Percentiles rank a stretch among this genome's conserved stretches.
Conservation (phyloP, 768 basidiomycete species). For the Auriscalpium orientale region DNA sequence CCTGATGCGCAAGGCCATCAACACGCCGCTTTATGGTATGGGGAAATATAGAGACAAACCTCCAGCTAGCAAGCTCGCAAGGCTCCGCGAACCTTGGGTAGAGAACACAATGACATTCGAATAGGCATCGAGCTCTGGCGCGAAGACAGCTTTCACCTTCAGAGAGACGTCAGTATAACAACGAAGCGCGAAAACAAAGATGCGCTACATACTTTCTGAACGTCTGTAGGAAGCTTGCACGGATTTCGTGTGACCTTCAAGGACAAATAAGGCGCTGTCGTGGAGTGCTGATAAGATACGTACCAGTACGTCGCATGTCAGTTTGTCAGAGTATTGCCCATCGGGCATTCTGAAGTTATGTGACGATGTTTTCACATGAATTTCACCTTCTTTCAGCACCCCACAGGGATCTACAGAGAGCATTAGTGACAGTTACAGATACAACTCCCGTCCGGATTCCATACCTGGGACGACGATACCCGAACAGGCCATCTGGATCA, state of each 20-base stretch:
- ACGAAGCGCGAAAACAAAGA: not conserved
- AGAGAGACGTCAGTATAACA: not conserved
- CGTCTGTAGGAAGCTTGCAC: slow-evolving; percentile 65
- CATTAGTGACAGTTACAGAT: not conserved
- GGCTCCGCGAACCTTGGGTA: slow-evolving; percentile 32
- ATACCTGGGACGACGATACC: slow-evolving; percentile 56
- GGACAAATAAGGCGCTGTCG: not conserved
- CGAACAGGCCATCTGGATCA: slow-evolving; percentile 49
- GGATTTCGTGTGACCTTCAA: slow-evolving; percentile 52
- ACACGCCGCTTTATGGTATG: not conserved
- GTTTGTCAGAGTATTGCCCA: slow-evolving; percentile 39
- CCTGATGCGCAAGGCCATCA: slow-evolving; percentile 28
- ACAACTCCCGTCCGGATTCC: not conserved
- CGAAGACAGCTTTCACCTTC: slow-evolving; percentile 52
- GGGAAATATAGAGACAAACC: slow-evolving; percentile 29
- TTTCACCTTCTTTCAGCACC: slow-evolving; percentile 44
- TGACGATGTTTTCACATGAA: slow-evolving; percentile 47
- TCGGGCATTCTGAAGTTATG: slow-evolving; percentile 33
- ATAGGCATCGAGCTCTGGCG: slow-evolving; percentile 38
- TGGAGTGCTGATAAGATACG: slow-evolving; percentile 4
- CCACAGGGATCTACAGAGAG: slow-evolving; percentile 39
- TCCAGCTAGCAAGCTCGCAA: slow-evolving; percentile 57
- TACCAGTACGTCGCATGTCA: slow-evolving; percentile 53
- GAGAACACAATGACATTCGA: slow-evolving; percentile 47
- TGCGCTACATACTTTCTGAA: slow-evolving; percentile 41